These are phyloP conservation scores for Microstegium vimineum DNA, from an alignment of 176 grass and related monocot species.

Conservation along the genomic window DNA sequence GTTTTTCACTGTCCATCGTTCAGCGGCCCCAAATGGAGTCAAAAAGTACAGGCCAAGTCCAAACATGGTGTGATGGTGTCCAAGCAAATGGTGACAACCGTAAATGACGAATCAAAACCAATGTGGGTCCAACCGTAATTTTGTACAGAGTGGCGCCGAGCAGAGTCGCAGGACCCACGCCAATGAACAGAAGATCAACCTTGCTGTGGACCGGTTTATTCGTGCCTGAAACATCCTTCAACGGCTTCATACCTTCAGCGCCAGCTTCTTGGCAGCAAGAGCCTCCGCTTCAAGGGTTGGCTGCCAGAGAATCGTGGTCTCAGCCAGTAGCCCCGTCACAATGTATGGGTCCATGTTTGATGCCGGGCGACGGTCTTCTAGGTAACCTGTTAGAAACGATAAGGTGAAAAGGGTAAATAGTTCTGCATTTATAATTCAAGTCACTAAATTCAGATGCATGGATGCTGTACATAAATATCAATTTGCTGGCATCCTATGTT, in stretches of 20 bases:
- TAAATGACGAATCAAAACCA: not conserved
- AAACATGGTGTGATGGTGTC: slow-evolving; percentile 9
- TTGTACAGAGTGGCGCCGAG: slow-evolving; percentile 33
- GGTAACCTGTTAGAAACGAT: slow-evolving; percentile 50
- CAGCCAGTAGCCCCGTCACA: slow-evolving; percentile 83
- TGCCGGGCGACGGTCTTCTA: slow-evolving; percentile 92
- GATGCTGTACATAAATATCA: not conserved
- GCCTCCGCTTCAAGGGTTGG: slow-evolving; percentile 80
- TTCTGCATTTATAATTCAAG: not conserved
- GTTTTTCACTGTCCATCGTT: not conserved
- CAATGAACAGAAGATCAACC: not conserved
- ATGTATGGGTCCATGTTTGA: slow-evolving; percentile 99
- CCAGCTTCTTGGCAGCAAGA: slow-evolving; percentile 81
- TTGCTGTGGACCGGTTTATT: slow-evolving; percentile 29
- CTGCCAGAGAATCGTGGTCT: slow-evolving; percentile 83
- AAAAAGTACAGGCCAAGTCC: slow-evolving; percentile 29
- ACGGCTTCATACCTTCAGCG: slow-evolving; percentile 60
- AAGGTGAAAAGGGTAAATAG: not conserved
- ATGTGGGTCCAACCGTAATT: slow-evolving; percentile 5
- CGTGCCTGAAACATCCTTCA: not conserved
- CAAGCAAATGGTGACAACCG: not conserved
- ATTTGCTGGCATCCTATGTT: too few relatives aligned
- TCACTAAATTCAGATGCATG: not conserved
- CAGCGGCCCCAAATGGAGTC: not conserved
- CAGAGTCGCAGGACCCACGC: slow-evolving; percentile 2